phyloP scores from a whole-genome alignment of 352 stramenopile genomes.

The Globisporangium paroecandrum region DNA sequence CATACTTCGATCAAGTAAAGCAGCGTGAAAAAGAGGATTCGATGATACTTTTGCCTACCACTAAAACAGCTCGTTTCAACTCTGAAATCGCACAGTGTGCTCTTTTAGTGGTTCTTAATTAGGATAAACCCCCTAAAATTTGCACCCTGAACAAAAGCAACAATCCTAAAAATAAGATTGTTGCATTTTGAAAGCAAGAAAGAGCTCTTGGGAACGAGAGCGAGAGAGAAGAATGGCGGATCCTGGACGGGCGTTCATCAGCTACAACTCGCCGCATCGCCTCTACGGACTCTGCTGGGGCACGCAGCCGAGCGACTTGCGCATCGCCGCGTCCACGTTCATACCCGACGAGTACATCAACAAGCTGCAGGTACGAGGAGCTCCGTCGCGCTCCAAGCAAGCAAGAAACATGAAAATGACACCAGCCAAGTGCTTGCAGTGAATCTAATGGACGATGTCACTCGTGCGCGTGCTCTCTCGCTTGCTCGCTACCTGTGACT shows the following conservation, averaged over 20 bases:
- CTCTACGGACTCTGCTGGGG: slow-evolving; percentile 81
- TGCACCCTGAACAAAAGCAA: not conserved
- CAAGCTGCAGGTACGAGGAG: slow-evolving; percentile 73
- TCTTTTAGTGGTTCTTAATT: not conserved
- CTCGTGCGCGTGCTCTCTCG: not conserved
- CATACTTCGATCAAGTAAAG: too few relatives aligned
- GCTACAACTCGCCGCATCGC: slow-evolving; percentile 55
- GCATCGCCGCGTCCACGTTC: slow-evolving; percentile 72
- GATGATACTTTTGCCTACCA: too few relatives aligned
- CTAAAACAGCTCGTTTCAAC: too few relatives aligned
- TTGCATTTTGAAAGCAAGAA: not conserved
- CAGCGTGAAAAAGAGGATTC: too few relatives aligned
- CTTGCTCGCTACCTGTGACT: not conserved
- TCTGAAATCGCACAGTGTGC: too few relatives aligned
- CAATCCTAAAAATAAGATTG: not conserved
- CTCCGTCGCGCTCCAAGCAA: not conserved
- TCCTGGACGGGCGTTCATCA: slow-evolving; percentile 54
- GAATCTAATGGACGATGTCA: not conserved
- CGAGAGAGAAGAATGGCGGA: slow-evolving; percentile 2
- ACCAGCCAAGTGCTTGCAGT: not conserved
- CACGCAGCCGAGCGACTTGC: slow-evolving; percentile 52
- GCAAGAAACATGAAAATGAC: not conserved
- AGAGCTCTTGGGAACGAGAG: not conserved
- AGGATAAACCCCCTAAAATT: not conserved
- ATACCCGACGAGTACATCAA: slow-evolving; percentile 85